Evolutionary conservation across 345 rosid species (phyloP).

Genomic region (Eucalyptus coolabah): DNA sequence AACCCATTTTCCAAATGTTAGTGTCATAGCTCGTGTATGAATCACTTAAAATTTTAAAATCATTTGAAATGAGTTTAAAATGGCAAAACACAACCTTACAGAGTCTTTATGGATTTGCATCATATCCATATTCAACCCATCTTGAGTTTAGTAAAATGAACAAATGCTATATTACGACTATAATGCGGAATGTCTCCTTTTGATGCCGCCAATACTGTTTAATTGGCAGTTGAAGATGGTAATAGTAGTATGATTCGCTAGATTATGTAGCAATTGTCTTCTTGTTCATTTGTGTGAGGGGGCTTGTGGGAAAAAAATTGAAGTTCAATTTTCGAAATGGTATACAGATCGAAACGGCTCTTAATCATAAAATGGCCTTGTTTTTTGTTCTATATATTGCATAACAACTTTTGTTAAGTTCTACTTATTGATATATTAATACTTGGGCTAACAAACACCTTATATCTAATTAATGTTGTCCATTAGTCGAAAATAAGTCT

Average conservation of each 20-base stretch:
- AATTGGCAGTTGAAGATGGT: background rate
- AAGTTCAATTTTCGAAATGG: background rate
- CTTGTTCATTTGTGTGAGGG: background rate
- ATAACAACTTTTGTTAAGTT: no score
- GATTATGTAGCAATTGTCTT: background rate
- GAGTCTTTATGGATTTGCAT: background rate
- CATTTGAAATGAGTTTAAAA: background rate
- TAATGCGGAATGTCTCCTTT: background rate
- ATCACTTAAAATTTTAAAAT: background rate
- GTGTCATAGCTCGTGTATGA: background rate
- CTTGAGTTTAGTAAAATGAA: background rate
- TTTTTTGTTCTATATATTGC: background rate
- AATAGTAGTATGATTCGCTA: background rate
- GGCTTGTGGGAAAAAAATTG: background rate
- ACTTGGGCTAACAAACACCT: background rate
- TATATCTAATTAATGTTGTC: background rate
- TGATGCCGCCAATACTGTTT: background rate
- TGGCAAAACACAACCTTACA: background rate
- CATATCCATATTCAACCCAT: background rate
- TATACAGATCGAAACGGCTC: fast-evolving
- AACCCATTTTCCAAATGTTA: background rate
- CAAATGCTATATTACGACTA: background rate
- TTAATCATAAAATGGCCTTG: background rate
- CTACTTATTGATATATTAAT: background rate
- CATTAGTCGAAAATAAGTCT: background rate